Percentiles rank a stretch among this genome's conserved stretches.
phyloP scores from a whole-genome alignment of 176 grass and related monocot genomes.

The Oryza brachyantha region DNA sequence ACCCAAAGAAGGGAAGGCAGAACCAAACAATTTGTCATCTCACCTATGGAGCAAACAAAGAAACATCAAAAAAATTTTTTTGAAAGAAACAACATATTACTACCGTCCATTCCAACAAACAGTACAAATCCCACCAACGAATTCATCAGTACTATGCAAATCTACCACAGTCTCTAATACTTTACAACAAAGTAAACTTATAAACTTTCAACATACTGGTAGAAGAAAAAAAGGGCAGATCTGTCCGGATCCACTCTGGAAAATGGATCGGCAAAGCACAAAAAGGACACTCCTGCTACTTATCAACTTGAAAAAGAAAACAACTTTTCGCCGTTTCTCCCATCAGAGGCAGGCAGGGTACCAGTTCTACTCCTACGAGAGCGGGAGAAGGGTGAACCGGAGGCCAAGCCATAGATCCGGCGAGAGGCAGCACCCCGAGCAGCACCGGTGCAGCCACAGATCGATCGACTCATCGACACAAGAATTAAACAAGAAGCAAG shows the following conservation, averaged over 20 bases:
- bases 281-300: not conserved
- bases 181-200: not conserved
- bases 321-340: not conserved
- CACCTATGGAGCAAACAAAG: too few relatives aligned
- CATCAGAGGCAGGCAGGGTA: too few relatives aligned
- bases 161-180: not conserved
- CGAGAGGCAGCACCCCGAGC: too few relatives aligned
- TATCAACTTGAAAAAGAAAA: too few relatives aligned
- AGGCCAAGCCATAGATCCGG: not conserved
- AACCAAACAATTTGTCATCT: too few relatives aligned
- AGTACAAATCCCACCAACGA: not conserved
- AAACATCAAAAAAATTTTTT: too few relatives aligned
- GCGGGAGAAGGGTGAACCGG: not conserved
- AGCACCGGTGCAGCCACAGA: not conserved
- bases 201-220: too few relatives aligned
- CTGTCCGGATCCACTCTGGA: not conserved
- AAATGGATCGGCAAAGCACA: not conserved
- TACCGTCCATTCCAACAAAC: not conserved
- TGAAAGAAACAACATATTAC: not conserved
- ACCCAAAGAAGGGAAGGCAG: too few relatives aligned
- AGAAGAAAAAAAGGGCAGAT: constrained; percentile 32
- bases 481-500: too few relatives aligned
- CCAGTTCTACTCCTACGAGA: not conserved
- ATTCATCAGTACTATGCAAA: not conserved
- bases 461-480: too few relatives aligned